Conservation (phyloP, 495 filamentous ascomycete genomes). For the Penicillium psychrofluorescens region DNA sequence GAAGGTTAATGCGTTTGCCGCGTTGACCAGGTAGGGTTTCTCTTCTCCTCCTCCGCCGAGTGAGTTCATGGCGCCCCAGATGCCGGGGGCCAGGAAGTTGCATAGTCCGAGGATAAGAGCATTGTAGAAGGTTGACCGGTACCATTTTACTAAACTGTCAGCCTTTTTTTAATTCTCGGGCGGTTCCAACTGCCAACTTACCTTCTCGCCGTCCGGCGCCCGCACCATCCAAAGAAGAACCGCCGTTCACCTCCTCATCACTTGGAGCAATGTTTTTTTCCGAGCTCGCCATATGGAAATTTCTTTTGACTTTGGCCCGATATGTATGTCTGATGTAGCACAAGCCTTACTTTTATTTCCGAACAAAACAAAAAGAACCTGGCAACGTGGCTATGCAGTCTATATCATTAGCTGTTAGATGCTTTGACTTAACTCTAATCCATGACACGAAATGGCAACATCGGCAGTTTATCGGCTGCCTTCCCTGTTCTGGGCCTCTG, state of each 20-base stretch:
- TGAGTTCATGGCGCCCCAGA: slow-evolving; percentile 66
- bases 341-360: background rate
- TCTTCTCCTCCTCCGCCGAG: slow-evolving; percentile 59
- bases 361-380: too few species aligned
- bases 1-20: slow-evolving; percentile 62
- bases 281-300: slow-evolving; percentile 5
- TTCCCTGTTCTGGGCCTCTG: background rate
- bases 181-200: slow-evolving; percentile 4
- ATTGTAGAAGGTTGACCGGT: slow-evolving; percentile 57
- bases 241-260: slow-evolving; percentile 13
- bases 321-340: background rate
- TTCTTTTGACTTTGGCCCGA: background rate
- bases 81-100: slow-evolving; percentile 57
- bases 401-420: background rate
- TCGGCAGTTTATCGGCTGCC: background rate
- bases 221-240: slow-evolving; percentile 1
- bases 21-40: slow-evolving; percentile 58
- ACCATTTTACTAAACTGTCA: slow-evolving; percentile 48
- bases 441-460: slow-evolving; percentile 8
- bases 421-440: too few species aligned
- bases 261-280: slow-evolving; percentile 14
- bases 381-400: background rate
- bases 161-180: background rate
- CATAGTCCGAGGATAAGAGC: slow-evolving; percentile 55
- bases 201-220: slow-evolving; percentile 11